Percentiles rank a stretch among this genome's conserved stretches.
Conservation (phyloP, 768 basidiomycete species). For the Tricholoma saponaceum region DNA sequence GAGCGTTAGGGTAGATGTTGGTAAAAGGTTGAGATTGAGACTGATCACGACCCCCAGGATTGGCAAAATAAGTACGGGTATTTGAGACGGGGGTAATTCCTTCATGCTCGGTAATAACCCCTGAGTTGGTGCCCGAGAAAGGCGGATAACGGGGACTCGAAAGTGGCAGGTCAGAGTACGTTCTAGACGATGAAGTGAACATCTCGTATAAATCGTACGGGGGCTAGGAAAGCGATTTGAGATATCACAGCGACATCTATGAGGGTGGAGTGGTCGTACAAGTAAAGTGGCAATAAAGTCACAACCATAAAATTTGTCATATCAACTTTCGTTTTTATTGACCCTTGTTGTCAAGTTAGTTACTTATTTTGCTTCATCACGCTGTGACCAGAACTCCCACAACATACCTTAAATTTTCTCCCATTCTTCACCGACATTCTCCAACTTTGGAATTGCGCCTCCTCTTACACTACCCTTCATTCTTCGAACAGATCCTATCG, state of each 20-base stretch:
- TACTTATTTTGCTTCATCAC: constrained; percentile 9
- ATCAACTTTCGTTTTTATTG: neutral
- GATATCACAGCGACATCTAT: constrained; percentile 3
- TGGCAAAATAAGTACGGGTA: neutral
- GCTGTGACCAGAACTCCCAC: neutral
- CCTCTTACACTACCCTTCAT: too few relatives aligned
- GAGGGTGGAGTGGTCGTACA: neutral
- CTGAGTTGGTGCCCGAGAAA: constrained; percentile 1
- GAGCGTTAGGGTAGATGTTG: constrained; percentile 6
- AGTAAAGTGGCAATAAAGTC: neutral
- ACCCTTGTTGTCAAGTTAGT: constrained; percentile 1
- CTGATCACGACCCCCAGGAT: constrained; percentile 2
- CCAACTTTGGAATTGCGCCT: too few relatives aligned
- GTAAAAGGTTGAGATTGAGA: constrained; percentile 2
- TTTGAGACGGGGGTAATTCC: neutral
- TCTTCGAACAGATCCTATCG: too few relatives aligned
- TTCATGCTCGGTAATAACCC: neutral
- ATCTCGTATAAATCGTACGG: too few relatives aligned
- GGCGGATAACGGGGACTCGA: neutral
- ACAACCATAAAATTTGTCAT: neutral
- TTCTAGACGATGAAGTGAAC: constrained; percentile 8
- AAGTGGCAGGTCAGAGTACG: neutral
- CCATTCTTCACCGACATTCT: too few relatives aligned
- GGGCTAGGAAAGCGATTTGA: neutral
- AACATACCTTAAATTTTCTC: neutral